Evolutionary conservation across 1,284 basidiomycete genomes (phyloP), one percentile per base, ranked within the genome.

Genomic region (Tylopilus sp.): DNA sequence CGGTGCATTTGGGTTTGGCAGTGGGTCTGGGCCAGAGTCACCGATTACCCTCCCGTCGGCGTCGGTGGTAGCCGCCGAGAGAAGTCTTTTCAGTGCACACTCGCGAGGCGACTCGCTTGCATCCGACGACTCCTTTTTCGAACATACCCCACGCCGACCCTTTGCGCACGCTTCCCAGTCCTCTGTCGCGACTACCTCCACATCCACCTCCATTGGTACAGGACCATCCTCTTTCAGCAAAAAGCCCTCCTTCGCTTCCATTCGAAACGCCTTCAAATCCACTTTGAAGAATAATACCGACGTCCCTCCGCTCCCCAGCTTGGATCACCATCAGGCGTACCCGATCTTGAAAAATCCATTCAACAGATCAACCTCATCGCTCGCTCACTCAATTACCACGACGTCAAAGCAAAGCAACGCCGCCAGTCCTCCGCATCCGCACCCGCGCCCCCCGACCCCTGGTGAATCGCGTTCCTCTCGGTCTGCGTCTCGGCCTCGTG

Each of bases 251-350:
- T 89, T 93, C 56, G 89, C 91, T 1, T 92, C 88, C 8, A 80
- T 95, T 48, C 84, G 89, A 44, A 92, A 92, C 65, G 89, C 90
- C 4, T 93, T 95, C 78, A 93, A 91, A 68, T 73, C 61, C n/a
- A 75, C 78, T 51, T 70, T 74, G 28, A 84, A 81, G 67, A 75
- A 64, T 52, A 75, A 64, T 41, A 41, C 51, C 49, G 81, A 84
- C 15, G 65, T 76, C 9, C 85, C 86, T 31, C 85, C 87, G 7
- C 71, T 89, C 41, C 86, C 88, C 15, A 71, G 72, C 29, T 68
- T 87, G 37, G 85, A 88, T 48, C 74, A 71, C 37, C 64, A 79
- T 49, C 75, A 84, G 51, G 74, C 70, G 7, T 84, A 86, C 60
- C 83, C 85, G 18, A 81, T 78, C 33, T 66, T 89, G 55, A 86